A percentile compares a stretch with the other conserved stretches of the same genome.
phyloP scores from a whole-genome alignment of 345 rosid genomes.

The Eucalyptus coolabah region DNA sequence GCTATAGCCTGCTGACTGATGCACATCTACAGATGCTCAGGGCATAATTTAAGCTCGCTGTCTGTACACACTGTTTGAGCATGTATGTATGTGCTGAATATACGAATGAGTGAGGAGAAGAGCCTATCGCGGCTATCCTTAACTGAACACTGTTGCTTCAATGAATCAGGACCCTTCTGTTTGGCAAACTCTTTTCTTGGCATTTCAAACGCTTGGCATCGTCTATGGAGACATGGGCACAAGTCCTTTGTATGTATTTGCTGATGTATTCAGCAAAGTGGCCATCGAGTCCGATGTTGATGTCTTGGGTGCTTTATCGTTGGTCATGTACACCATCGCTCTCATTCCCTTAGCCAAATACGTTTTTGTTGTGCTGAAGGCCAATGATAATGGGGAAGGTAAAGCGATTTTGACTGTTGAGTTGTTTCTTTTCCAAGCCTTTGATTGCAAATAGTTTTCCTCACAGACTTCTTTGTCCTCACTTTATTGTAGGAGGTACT shows the following conservation, averaged over 20 bases:
- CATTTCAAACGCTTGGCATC: conserved; percentile 97
- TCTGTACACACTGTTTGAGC: neutral
- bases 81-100: neutral
- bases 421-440: neutral
- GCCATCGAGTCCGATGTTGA: conserved; percentile 66
- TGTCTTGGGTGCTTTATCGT: conserved; percentile 88
- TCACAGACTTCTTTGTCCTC: neutral
- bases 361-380: conserved; percentile 89
- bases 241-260: conserved; percentile 88
- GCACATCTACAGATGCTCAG: neutral
- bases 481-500: conserved; percentile 74
- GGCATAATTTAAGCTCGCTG: neutral
- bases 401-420: neutral
- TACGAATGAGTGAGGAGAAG: neutral
- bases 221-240: conserved; percentile 99
- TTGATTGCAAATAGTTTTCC: neutral
- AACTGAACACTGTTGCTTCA: conserved; percentile 4
- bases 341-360: conserved; percentile 82
- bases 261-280: conserved; percentile 93
- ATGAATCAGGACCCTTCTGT: conserved; percentile 52
- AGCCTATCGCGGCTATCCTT: neutral
- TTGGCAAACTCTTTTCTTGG: conserved; percentile 58
- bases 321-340: conserved; percentile 89
- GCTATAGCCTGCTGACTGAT: neutral
- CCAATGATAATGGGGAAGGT: conserved; percentile 98